Evolutionary conservation across 495 filamentous ascomycete species (phyloP), one percentile per base, ranked within the genome.

Genomic region (Penicillium mononematosum): DNA sequence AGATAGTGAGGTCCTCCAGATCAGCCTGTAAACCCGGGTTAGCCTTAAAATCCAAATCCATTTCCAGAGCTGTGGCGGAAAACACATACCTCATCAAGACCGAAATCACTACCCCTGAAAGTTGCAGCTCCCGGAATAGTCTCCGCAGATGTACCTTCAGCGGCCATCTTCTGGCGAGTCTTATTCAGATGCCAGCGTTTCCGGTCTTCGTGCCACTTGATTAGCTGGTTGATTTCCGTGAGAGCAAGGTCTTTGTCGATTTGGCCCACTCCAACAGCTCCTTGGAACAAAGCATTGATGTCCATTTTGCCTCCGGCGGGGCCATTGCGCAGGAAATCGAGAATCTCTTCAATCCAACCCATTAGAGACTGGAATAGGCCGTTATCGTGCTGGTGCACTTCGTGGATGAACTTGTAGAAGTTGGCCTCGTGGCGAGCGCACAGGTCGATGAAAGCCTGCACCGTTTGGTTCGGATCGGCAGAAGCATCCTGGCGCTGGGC

Each of bases 101-200:
- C 95, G 73, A 98, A 98, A 70, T 97, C 92, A 55, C 80, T 85
- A 36, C 82, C 81, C 59, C 75, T 81, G 74, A 96, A 93, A 20
- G 73, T 78, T 10, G 80, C 66, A 50, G 71, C 74, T 19, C 81
- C 85, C 8, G 76, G 76, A n/a, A 70, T 70, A 1, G 55, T 48
- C 5, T 75, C 66, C 41, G 45, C 69, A 22, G 73, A 78, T 0
- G 74, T 78, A 6, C 86, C 89, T 58, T 91, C 90, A 16, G 89
- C 89, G 5, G 94, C 94, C 94, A 98, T 98, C 80, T 98, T 98
- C 76, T 96, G 94, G 55, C 92, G 78, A 8, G 94, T 98, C 78
- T 98, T 98, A 70, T 95, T 91, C 55, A 95, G 83, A 63, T 98
- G 94, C 94, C 94, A 98, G 68, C 89, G 88, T 77, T 98, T 97